Base-by-base conservation (phyloP, 2,329 filamentous ascomycete species). In the Emergomyces orientalis region DNA sequence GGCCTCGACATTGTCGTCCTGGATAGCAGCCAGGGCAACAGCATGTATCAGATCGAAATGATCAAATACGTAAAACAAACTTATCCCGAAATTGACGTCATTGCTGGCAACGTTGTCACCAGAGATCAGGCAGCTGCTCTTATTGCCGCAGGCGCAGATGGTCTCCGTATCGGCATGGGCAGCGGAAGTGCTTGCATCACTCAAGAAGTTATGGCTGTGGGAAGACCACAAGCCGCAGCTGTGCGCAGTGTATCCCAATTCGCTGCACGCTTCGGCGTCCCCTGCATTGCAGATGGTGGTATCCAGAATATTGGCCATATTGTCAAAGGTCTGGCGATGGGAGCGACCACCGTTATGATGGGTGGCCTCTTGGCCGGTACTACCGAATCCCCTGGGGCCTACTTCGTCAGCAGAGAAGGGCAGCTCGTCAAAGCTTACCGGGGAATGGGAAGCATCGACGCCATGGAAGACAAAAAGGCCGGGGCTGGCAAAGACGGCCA, bases 371-470 rank as follows among this genome's bases (percentile, higher is more conserved):
- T 99, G 68, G 94, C 94, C 59, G 94, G 95, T 75, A 97, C 94
- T 67, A 97, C 93, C 51, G 94, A 99, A 80, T 97, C 93, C 45
- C 94, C 94, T 43, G 95, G 94, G 67, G 92, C 93, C 68, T 97
- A 95, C 69, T 97, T 96, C 73, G 91, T 99, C 70, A 96, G 90
- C 73, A 88, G 90, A 65, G 93, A 97, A 79, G 94, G 94, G 68
- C 95, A 97, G 84, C 87, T 99, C 62, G 93, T 99, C 78, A 99
- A 99, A 84, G 92, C 94, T 49, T 99, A 99, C 84, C 90, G 94
- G 78, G 94, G 94, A 65, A 99, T 99, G 94, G 94, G 94, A 69
- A 92, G 88, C 78, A 99, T 99, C 74, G 94, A 97, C 72, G 94
- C 94, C 69, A 99, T 99, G 94, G 92, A 97, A 80, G 93, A 97